These are phyloP conservation scores for Geosmithia morbida DNA, from an alignment of 2,329 filamentous ascomycete species.

Conservation along the genomic window DNA sequence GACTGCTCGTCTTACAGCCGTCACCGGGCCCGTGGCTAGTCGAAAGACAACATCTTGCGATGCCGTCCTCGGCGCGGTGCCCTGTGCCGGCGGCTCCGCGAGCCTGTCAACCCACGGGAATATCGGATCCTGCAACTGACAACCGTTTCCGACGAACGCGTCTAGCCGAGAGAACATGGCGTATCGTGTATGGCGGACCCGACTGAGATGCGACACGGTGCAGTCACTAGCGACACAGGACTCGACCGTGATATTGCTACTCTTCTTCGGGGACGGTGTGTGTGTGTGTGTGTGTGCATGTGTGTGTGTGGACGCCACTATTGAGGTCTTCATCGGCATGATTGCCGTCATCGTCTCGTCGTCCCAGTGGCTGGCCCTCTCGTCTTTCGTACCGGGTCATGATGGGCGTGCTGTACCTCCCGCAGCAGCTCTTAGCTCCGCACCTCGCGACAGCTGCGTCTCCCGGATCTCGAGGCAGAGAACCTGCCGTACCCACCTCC, in stretches of 20 bases:
- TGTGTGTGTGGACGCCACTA: too few species aligned
- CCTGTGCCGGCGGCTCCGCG: slow-evolving; percentile 7
- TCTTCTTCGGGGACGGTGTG: slow-evolving; percentile 17
- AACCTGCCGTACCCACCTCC: slow-evolving; percentile 39
- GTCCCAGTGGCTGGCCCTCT: slow-evolving; percentile 28
- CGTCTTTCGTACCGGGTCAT: slow-evolving; percentile 36
- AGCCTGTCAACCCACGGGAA: slow-evolving; percentile 2
- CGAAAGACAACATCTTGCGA: slow-evolving; percentile 22
- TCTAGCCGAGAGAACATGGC: slow-evolving; percentile 22
- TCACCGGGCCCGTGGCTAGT: slow-evolving; percentile 20
- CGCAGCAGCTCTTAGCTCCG: slow-evolving; percentile 45
- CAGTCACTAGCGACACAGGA: slow-evolving; percentile 18
- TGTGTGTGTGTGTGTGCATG: too few species aligned
- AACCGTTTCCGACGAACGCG: slow-evolving; percentile 16
- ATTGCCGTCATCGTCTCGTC: slow-evolving; percentile 28
- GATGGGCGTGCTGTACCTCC: slow-evolving; percentile 25
- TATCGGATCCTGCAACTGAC: slow-evolving; percentile 17
- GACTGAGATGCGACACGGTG: slow-evolving; percentile 16
- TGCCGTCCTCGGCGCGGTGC: slow-evolving; percentile 16
- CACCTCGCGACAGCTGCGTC: slow-evolving; percentile 44
- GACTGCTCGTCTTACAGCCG: slow-evolving; percentile 11
- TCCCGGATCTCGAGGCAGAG: slow-evolving; percentile 48
- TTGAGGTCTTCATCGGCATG: slow-evolving; percentile 12
- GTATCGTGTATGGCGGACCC: slow-evolving; percentile 15
- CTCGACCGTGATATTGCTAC: slow-evolving; percentile 14